phyloP scores from a whole-genome alignment of 2,329 filamentous ascomycete species.

The Nectriaceae sp. region DNA sequence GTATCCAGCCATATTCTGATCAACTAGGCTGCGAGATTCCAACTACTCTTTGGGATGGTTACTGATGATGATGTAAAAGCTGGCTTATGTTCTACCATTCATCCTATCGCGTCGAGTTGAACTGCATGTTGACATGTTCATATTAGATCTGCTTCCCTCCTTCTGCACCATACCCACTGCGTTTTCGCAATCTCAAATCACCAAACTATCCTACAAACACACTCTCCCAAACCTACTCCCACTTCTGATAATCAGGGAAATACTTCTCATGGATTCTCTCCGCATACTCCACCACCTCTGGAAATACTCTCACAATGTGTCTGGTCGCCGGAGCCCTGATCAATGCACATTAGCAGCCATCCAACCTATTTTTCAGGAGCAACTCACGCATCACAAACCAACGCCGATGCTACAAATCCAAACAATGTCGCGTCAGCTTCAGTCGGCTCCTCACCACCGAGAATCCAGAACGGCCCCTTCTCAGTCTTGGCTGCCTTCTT shows the following conservation, averaged over 20 bases:
- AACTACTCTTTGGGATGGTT: no score
- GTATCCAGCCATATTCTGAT: no score
- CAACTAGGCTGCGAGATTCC: no score
- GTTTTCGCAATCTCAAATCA: no score
- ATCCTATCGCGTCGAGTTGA: neutral
- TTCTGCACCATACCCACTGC: no score
- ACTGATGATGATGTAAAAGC: no score
- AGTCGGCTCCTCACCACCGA: slow-evolving; percentile 54
- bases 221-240: no score
- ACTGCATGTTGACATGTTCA: neutral
- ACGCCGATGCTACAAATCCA: slow-evolving; percentile 55
- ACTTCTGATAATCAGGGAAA: slow-evolving; percentile 58
- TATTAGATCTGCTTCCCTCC: neutral
- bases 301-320: slow-evolving; percentile 46
- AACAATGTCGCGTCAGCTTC: slow-evolving; percentile 60
- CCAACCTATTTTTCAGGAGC: neutral
- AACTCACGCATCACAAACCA: slow-evolving; percentile 57
- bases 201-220: neutral
- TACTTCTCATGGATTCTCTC: slow-evolving; percentile 55
- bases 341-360: neutral
- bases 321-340: slow-evolving; percentile 48
- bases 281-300: slow-evolving; percentile 57
- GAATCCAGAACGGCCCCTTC: slow-evolving; percentile 54
- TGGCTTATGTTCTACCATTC: neutral
- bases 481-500: slow-evolving; percentile 15